Evolutionary conservation across 202 grass and related monocot species (phyloP), one percentile per base, ranked within the genome.

Genomic region (Musa balbisiana): DNA sequence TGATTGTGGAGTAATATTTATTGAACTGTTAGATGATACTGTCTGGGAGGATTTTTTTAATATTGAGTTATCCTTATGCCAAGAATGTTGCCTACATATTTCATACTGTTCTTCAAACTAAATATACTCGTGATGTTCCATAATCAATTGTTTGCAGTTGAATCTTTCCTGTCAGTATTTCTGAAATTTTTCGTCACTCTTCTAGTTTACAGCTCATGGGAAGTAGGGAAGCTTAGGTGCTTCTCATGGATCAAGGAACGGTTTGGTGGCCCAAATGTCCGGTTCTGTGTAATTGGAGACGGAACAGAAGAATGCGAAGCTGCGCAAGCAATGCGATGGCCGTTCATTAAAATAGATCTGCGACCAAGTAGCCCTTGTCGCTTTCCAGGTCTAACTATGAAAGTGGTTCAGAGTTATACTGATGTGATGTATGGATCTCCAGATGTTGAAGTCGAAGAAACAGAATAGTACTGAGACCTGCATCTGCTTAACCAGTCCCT

Each of bases 131-230:
- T 17, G 1, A 8, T 56, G 54, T 43, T 43, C 33, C 10, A 43
- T 67, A 67, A 15, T 66, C 10, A 23, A 27, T 65, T 9, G 9
- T 3, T 13, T 26, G 12, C n/a, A 66, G 12, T 66, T 27, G 8
- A 29, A 9, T 29, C 27, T 67, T 67, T 33, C 10, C 11, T 62
- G 33, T 9, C 20, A 66, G 10, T 49, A 27, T 56, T 9, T 8
- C 13, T 63, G 26, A 70, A 33, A 14, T 2, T 62, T 43, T 77
- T 50, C 51, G 56, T 62, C 84, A 11, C 25, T 71, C 66, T 54
- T 71, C 19, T 86, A 97, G 90, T 97, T 73, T 97, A 97, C 81
- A 98, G 94, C 67, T 93, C 94, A 54, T 92, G 91, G 94, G 91
- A 98, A 89, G 80, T 86, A 53, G 90, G 94, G 25, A 98, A 98